These are phyloP conservation scores for Infundibulicybe gibba DNA, from an alignment of 768 basidiomycete species.

Conservation along the genomic window DNA sequence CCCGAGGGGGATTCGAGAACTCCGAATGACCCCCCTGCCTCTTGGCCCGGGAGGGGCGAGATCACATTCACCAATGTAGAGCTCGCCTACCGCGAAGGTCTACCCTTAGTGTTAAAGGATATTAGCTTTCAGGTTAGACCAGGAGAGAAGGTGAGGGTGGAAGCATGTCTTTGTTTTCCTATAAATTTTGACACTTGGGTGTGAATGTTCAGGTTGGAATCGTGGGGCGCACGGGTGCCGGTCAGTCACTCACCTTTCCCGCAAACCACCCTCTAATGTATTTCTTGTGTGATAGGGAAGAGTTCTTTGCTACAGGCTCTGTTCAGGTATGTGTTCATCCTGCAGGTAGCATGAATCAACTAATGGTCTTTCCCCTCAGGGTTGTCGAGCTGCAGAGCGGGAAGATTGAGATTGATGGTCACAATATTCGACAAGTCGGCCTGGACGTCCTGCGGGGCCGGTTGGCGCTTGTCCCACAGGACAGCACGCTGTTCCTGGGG, in stretches of 20 bases:
- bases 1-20: constrained; percentile 46
- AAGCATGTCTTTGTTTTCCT: not conserved
- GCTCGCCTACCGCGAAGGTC: constrained; percentile 55
- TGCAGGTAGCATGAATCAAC: not conserved
- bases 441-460: constrained; percentile 48
- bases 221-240: constrained; percentile 45
- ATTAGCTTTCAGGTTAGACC: constrained; percentile 51
- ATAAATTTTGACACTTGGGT: not conserved
- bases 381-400: constrained; percentile 61
- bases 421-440: constrained; percentile 49
- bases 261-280: not conserved
- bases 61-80: constrained; percentile 55
- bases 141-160: constrained; percentile 65
- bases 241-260: constrained; percentile 9
- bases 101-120: constrained; percentile 63
- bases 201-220: constrained; percentile 38
- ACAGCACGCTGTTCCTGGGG: constrained; percentile 50
- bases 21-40: constrained; percentile 39
- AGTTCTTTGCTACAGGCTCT: constrained; percentile 56
- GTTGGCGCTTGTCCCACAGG: constrained; percentile 70
- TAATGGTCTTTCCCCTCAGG: constrained; percentile 22
- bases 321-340: constrained; percentile 36
- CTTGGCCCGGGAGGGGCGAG: constrained; percentile 49
- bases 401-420: constrained; percentile 53
- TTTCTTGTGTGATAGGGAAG: constrained; percentile 28